These are phyloP conservation scores for Dactylonectria macrodidyma DNA, from an alignment of 2,329 filamentous ascomycete species.

Conservation along the genomic window DNA sequence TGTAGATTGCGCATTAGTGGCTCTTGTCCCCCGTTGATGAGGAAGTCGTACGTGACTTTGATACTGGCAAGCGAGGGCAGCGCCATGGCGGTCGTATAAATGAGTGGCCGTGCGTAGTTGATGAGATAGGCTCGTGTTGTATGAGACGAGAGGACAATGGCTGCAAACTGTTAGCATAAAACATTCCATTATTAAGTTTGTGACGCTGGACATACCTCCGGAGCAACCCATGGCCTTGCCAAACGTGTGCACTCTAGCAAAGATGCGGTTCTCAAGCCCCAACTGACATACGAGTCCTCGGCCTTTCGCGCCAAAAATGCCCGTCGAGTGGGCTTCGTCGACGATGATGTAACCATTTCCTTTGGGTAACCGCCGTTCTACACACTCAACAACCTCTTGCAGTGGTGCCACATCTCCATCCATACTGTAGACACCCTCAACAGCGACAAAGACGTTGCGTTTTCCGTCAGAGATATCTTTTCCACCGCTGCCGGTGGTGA, in stretches of 20 bases:
- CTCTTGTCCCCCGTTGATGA: slow-evolving; percentile 66
- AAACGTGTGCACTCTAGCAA: slow-evolving; percentile 75
- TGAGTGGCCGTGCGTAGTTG: slow-evolving; percentile 82
- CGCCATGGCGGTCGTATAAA: slow-evolving; percentile 81
- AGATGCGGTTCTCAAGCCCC: slow-evolving; percentile 69
- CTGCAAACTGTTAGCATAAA: slow-evolving; percentile 31
- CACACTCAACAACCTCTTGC: slow-evolving; percentile 68
- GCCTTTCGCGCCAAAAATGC: slow-evolving; percentile 70
- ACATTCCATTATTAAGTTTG: neutral
- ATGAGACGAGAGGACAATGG: slow-evolving; percentile 73
- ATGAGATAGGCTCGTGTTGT: slow-evolving; percentile 75
- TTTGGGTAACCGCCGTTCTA: slow-evolving; percentile 68
- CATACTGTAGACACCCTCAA: slow-evolving; percentile 86
- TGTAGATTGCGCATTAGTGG: slow-evolving; percentile 51
- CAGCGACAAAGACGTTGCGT: slow-evolving; percentile 75
- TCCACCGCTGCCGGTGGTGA: slow-evolving; percentile 54
- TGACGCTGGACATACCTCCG: slow-evolving; percentile 70
- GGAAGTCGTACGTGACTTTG: slow-evolving; percentile 68
- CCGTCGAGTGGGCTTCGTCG: slow-evolving; percentile 79
- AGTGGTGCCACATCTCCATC: slow-evolving; percentile 82
- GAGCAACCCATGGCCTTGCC: slow-evolving; percentile 78
- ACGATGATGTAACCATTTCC: slow-evolving; percentile 75
- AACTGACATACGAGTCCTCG: slow-evolving; percentile 71
- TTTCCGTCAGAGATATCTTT: slow-evolving; percentile 52
- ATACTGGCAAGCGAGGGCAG: slow-evolving; percentile 74